Evolutionary conservation across 441 rosid genomes (phyloP).

Genomic region (Croton laevigatus): DNA sequence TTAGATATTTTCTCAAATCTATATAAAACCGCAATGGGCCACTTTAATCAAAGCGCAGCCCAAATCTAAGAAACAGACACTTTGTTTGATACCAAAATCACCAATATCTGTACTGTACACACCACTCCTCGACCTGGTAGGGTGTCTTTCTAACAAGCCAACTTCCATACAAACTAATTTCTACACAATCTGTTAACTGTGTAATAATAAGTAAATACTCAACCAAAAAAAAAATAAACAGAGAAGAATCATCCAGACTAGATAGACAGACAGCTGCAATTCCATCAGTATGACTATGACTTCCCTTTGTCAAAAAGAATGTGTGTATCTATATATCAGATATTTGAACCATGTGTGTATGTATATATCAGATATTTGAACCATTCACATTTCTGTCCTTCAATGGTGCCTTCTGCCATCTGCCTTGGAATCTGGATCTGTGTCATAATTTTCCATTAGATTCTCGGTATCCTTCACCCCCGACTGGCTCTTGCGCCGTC

Average conservation of each 20-base stretch:
- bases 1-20: no score
- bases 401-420: constrained; percentile 26
- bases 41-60: no score
- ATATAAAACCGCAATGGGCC: no score
- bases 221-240: background rate
- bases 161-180: constrained; percentile 25
- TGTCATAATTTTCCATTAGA: constrained; percentile 42
- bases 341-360: constrained; percentile 1
- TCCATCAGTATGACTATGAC: constrained; percentile 2
- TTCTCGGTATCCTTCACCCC: constrained; percentile 43
- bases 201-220: background rate
- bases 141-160: constrained; percentile 22
- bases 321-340: no score
- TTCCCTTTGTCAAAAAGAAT: constrained; percentile 25
- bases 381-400: constrained; percentile 19
- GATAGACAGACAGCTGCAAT: constrained; percentile 5
- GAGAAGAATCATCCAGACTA: constrained; percentile 3
- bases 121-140: constrained; percentile 19
- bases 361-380: constrained; percentile 17
- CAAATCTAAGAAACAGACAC: no score
- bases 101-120: constrained; percentile 40
- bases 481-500: constrained; percentile 57
- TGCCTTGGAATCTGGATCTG: constrained; percentile 35
- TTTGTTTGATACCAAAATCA: no score
- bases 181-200: constrained; percentile 6